A percentile compares a stretch with the other conserved stretches of the same genome.
Evolutionary conservation across 1,139 yeast species (phyloP).

Genomic region (Pichia terricola): DNA sequence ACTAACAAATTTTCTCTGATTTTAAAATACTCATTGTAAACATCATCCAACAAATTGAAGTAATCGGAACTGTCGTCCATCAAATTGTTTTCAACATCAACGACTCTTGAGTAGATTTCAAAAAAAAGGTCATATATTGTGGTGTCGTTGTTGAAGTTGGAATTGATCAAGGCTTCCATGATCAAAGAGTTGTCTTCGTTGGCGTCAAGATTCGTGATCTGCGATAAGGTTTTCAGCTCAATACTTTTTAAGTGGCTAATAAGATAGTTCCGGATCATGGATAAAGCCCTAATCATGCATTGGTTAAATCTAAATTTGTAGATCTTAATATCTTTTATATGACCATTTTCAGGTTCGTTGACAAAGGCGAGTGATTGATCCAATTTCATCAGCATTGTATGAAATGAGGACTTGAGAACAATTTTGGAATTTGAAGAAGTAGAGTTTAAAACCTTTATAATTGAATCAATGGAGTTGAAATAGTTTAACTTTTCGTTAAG

Average conservation of each 20-base stretch:
- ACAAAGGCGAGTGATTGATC: slow-evolving; percentile 51
- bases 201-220: background rate
- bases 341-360: slow-evolving; percentile 31
- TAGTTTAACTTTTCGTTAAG: slow-evolving; percentile 45
- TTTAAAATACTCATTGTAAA: slow-evolving; percentile 52
- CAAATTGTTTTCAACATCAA: slow-evolving; percentile 36
- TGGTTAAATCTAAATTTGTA: slow-evolving; percentile 72
- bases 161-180: slow-evolving; percentile 14
- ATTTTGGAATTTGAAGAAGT: slow-evolving; percentile 53
- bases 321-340: slow-evolving; percentile 60
- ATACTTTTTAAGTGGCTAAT: slow-evolving; percentile 42
- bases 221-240: slow-evolving; percentile 32
- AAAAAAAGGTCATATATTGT: slow-evolving; percentile 36
- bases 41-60: slow-evolving; percentile 58
- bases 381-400: slow-evolving; percentile 44
- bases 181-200: background rate
- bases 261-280: slow-evolving; percentile 63
- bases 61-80: slow-evolving; percentile 41
- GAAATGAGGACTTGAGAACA: slow-evolving; percentile 49
- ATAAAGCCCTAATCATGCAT: slow-evolving; percentile 74
- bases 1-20: slow-evolving; percentile 41
- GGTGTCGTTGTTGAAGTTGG: slow-evolving; percentile 3
- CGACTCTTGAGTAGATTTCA: slow-evolving; percentile 32
- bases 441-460: slow-evolving; percentile 53
- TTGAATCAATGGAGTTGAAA: slow-evolving; percentile 63